Evolutionary conservation across 2,329 filamentous ascomycete species (phyloP), one percentile per base, ranked within the genome.

Genomic region (Dactylellina drechsleri): DNA sequence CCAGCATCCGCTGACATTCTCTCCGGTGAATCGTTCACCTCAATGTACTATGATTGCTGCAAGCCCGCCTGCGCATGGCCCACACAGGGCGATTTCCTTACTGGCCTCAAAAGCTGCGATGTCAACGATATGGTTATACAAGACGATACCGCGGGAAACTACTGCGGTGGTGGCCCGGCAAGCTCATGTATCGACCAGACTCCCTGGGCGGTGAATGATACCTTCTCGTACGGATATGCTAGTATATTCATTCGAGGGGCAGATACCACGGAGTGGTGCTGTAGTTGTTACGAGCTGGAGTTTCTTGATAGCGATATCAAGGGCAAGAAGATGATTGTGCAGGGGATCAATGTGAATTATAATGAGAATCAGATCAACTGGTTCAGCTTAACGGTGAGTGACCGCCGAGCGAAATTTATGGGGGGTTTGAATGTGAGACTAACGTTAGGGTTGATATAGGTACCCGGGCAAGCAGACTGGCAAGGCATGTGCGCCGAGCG

Each of bases 281-380:
- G 89, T 79, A 85, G 85, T 53, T 90, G 88, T 80, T 90, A 89
- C 79, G 84, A 86, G 81, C 81, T 89, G 65, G 87, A 86, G 13
- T 88, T 89, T 79, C 87, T 86, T 8, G 77, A 77, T 52, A 77
- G 77, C 23, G 47, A 73, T n/a, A 84, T 87, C 28, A 81, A 82
- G 26, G 87, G 87, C 62, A 89, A 90, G 82, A 86, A 83, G 74
- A 88, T 90, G 86, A 83, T 90, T 66, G 85, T 90, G n/a, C 88
- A 90, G 79, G 86, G 86, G 5, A 88, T 86, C 28, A 90, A 89
- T 54, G 70, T 74, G 26, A 74, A 74, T 16, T 74, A 67, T 20
- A 74, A 74, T 23, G 70, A 58, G 23, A 23, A 74, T n/a, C 70
- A 74, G 36, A 67, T 74, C 15, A 74, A 74, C 52, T 74, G 70